phyloP scores from a whole-genome alignment of 306 rosid species.

The Canavalia ensiformis region DNA sequence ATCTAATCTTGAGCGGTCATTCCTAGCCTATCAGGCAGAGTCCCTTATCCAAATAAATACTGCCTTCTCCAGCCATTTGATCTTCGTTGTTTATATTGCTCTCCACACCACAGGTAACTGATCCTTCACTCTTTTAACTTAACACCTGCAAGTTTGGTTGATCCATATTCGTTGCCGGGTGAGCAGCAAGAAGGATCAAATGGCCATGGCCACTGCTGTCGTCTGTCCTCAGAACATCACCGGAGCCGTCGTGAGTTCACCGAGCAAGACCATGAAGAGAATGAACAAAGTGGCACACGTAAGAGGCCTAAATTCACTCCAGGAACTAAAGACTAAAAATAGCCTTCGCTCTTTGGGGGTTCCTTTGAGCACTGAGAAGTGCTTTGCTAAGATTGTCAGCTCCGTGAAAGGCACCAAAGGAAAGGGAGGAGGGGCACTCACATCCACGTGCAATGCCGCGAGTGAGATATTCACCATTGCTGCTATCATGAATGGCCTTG shows the following conservation, averaged over 20 bases:
- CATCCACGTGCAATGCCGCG: slow-evolving; percentile 52
- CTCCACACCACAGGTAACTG: slow-evolving; percentile 14
- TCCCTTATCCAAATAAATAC: slow-evolving; percentile 51
- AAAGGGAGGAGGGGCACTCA: slow-evolving; percentile 51
- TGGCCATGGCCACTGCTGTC: slow-evolving; percentile 44
- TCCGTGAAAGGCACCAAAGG: slow-evolving; percentile 35
- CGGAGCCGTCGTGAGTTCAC: slow-evolving; percentile 45
- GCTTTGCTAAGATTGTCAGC: slow-evolving; percentile 49
- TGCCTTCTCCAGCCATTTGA: background rate
- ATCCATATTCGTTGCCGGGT: background rate
- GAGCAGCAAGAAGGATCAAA: slow-evolving; percentile 1
- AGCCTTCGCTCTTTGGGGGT: slow-evolving; percentile 41
- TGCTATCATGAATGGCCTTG: slow-evolving; percentile 47
- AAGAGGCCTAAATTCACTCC: slow-evolving; percentile 45
- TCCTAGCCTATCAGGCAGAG: slow-evolving; percentile 23
- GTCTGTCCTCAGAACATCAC: slow-evolving; percentile 43
- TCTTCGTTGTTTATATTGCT: slow-evolving; percentile 3
- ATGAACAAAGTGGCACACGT: slow-evolving; percentile 14
- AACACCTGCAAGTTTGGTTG: slow-evolving; percentile 10
- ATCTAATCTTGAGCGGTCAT: slow-evolving; percentile 8
- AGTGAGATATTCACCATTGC: slow-evolving; percentile 53
- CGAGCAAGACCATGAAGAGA: slow-evolving; percentile 41
- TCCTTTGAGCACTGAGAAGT: slow-evolving; percentile 50
- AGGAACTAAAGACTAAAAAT: slow-evolving; percentile 49
- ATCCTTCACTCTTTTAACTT: background rate